A percentile compares a stretch with the other conserved stretches of the same genome.
Evolutionary conservation across 192 early-diverging fungal species (phyloP).

Genomic region (Backusella liffmaniae): DNA sequence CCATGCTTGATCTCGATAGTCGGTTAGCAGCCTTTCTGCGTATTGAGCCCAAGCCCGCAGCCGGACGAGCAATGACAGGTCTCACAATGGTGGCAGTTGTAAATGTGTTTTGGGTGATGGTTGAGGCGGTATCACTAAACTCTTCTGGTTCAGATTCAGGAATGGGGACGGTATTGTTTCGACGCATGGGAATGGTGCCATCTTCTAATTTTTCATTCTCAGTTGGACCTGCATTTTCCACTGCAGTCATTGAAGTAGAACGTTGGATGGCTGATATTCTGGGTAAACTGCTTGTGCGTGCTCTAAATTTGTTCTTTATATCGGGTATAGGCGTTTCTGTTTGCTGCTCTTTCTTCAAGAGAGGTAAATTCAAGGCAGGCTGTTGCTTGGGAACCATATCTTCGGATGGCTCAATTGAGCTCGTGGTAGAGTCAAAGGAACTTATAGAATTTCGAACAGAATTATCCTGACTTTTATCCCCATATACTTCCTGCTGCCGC

Average conservation of each 20-base stretch:
- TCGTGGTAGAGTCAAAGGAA: background rate
- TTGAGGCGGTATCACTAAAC: background rate
- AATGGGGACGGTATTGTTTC: background rate
- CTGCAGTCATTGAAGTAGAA: background rate
- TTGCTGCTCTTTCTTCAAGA: background rate
- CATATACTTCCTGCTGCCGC: background rate
- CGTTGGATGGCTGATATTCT: background rate
- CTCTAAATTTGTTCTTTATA: background rate
- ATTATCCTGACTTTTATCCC: conserved; percentile 1
- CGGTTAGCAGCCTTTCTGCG: conserved; percentile 15
- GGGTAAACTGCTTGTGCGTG: conserved; percentile 10
- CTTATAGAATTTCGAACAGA: background rate
- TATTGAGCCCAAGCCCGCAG: background rate
- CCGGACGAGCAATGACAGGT: background rate
- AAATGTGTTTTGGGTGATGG: background rate
- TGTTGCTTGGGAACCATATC: background rate
- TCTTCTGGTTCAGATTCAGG: background rate
- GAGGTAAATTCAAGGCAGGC: background rate
- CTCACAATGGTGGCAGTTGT: background rate
- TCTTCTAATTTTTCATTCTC: background rate
- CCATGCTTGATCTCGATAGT: conserved; percentile 21
- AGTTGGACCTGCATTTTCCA: background rate
- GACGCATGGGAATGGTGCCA: conserved; percentile 1
- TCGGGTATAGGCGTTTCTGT: conserved; percentile 1
- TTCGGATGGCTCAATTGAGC: background rate